Evolutionary conservation across 2,329 filamentous ascomycete species (phyloP).

Genomic region (Exophiala phaeomuriformis): DNA sequence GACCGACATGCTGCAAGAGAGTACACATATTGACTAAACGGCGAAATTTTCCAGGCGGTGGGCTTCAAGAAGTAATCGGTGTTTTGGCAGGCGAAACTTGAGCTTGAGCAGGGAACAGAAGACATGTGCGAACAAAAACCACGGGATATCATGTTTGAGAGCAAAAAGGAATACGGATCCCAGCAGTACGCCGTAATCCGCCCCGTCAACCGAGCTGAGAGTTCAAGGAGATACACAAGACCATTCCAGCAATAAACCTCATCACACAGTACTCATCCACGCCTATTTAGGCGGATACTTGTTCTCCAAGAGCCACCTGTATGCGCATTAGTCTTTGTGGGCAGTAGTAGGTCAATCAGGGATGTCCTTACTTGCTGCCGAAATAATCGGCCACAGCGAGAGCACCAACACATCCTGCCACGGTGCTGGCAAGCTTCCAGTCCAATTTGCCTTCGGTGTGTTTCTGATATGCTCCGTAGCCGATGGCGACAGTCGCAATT

Average conservation of each 20-base stretch:
- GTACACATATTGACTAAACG: not conserved
- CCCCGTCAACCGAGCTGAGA: conserved; percentile 22
- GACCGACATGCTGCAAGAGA: too few relatives aligned
- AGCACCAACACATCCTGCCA: conserved; percentile 39
- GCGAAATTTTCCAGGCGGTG: not conserved
- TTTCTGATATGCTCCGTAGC: conserved; percentile 44
- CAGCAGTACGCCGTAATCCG: conserved; percentile 15
- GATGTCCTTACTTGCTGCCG: conserved; percentile 42
- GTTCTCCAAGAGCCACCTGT: conserved; percentile 46
- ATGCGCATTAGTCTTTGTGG: conserved; percentile 2
- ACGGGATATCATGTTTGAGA: conserved; percentile 23
- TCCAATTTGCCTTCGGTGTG: conserved; percentile 40
- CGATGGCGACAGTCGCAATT: conserved; percentile 38
- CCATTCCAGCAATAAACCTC: not conserved
- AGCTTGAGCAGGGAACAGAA: not conserved
- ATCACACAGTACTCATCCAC: not conserved
- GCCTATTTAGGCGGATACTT: conserved; percentile 45
- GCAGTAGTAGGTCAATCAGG: not conserved
- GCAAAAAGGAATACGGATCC: conserved; percentile 14
- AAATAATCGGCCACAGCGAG: conserved; percentile 43
- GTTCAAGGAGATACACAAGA: conserved; percentile 11
- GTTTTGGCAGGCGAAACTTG: not conserved
- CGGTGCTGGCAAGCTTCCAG: conserved; percentile 40
- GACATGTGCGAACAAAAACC: not conserved
- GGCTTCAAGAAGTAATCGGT: not conserved